Evolutionary conservation across 768 basidiomycete species (phyloP).

Genomic region (Psilocybe cyanescens): DNA sequence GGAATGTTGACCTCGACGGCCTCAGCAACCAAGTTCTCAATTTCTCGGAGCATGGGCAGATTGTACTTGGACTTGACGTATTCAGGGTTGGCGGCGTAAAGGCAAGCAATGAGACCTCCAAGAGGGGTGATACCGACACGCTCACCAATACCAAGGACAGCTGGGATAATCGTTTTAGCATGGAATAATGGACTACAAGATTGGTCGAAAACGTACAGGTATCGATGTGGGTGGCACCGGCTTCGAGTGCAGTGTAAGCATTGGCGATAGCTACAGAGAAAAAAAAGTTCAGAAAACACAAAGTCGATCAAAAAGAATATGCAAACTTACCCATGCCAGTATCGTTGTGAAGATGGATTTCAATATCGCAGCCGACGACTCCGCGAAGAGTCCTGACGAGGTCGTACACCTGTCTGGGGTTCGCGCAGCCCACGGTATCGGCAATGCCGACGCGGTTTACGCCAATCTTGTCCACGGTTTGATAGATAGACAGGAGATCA

Average conservation of each 20-base stretch:
- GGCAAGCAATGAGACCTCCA: conserved; percentile 94
- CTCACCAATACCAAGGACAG: conserved; percentile 97
- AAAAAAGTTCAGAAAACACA: not conserved
- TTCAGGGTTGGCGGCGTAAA: conserved; percentile 96
- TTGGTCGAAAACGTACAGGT: conserved; percentile 67
- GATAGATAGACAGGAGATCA: conserved; percentile 97
- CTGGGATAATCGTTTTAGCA: conserved; percentile 36
- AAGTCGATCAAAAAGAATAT: not conserved
- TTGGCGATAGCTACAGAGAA: conserved; percentile 81
- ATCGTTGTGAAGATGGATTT: conserved; percentile 98
- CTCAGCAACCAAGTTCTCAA: conserved; percentile 98
- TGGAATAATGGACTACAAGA: conserved; percentile 1
- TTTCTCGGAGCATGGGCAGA: conserved; percentile 94
- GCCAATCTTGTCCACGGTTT: conserved; percentile 99
- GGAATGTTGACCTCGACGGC: conserved; percentile 98
- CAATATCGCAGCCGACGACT: conserved; percentile 97
- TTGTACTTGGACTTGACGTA: conserved; percentile 99
- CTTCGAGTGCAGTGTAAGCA: conserved; percentile 97
- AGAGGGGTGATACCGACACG: conserved; percentile 99
- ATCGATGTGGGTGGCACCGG: conserved; percentile 98
- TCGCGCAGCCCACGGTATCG: conserved; percentile 98
- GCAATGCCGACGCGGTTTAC: conserved; percentile 99
- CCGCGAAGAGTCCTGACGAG: conserved; percentile 95
- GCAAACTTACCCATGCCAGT: conserved; percentile 83
- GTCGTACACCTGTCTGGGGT: conserved; percentile 98